Base-by-base conservation (phyloP, 1,284 basidiomycete species). In the Cystobasidium sp. region DNA sequence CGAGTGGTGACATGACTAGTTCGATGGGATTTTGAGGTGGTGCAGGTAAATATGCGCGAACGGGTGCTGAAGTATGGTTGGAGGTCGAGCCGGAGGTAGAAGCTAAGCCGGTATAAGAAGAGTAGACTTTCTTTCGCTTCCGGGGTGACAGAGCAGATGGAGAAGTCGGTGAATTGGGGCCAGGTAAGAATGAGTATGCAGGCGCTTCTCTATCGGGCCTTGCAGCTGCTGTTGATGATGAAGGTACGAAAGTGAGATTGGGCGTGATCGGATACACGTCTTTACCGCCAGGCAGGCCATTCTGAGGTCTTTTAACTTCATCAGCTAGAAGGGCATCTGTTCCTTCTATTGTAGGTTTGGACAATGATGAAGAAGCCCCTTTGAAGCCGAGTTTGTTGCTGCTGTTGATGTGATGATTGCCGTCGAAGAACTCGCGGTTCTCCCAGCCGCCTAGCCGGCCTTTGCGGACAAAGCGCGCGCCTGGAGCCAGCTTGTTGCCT, bases 11-110 rank as follows among this genome's bases (percentile, higher is more conserved):
- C 53, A 78, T 76, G 65, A 80, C 72, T 46, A 80, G 73, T 59
- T 80, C 79, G 37, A 80, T 70, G 12, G 79, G 79, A 6, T 59
- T 76, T 44, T 78, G 78, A 3, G 78, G 76, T 0, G 75, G 76
- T 49, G 75, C 76, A 0, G 78, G 77, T n/a, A 80, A 74, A 65
- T 69, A 75, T 16, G 76, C 68, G 3, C 68, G 61, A 2, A 55
- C 67, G 6, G 77, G 78, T 7, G 51, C 62, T 18, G 70, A 73
- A 16, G 70, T 62, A 44, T 65, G 62, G 24, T 64, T 61, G 14
- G 70, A 62, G 22, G 52, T 47, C 10, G 73, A 75, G 56, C 24
- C 74, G 68, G 47, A 71, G n/a, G 53, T 62, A 12, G 62, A 68
- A 18, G 63, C 75, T n/a, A 56, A 73, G 51, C 56, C 52, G 31